phyloP scores from a whole-genome alignment of 108 stramenopile species.

The Cyclotella kingstonii region DNA sequence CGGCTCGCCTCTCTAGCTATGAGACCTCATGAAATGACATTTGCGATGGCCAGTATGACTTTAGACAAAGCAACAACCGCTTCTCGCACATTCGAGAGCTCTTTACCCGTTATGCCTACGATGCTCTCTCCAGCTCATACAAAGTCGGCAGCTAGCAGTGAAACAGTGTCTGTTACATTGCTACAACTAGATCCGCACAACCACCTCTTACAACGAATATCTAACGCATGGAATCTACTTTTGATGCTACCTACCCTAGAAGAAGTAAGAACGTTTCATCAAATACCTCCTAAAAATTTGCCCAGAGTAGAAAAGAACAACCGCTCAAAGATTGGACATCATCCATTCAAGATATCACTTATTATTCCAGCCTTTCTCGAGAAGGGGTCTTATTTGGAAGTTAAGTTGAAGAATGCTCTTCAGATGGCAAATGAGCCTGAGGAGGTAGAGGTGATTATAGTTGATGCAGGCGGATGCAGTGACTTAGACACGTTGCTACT shows the following conservation, averaged over 20 bases:
- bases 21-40: constrained; percentile 32
- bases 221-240: constrained; percentile 25
- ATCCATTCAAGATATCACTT: constrained; percentile 52
- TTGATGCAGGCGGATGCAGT: constrained; percentile 54
- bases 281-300: background rate
- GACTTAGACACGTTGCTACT: constrained; percentile 30
- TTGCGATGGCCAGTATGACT: constrained; percentile 11
- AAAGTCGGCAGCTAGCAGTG: background rate
- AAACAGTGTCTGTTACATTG: constrained; percentile 11
- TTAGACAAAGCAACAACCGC: background rate
- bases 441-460: constrained; percentile 55
- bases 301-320: constrained; percentile 8
- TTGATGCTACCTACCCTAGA: constrained; percentile 37
- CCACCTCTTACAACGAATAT: constrained; percentile 24
- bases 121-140: background rate
- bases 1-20: constrained; percentile 46
- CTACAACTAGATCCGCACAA: constrained; percentile 21
- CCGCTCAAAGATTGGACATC: constrained; percentile 1
- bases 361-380: constrained; percentile 64
- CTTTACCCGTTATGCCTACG: background rate
- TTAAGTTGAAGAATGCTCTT: constrained; percentile 23
- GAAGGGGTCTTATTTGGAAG: constrained; percentile 30
- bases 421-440: constrained; percentile 23
- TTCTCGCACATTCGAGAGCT: background rate
- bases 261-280: constrained; percentile 25